phyloP scores from a whole-genome alignment of 345 rosid genomes.

The Boechera divaricarpa region DNA sequence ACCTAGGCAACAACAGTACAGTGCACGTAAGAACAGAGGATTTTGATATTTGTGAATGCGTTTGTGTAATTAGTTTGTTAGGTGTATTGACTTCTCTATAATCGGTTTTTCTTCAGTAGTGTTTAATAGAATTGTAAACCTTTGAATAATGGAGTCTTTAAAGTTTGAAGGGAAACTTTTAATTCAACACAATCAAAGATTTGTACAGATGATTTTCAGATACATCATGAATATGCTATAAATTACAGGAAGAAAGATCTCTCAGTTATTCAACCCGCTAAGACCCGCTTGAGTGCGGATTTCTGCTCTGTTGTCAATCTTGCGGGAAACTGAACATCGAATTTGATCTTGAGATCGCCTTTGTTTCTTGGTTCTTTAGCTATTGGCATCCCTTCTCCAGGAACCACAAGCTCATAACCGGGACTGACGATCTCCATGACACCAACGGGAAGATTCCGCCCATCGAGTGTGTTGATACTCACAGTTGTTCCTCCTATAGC shows the following conservation, averaged over 20 bases:
- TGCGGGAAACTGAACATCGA: constrained; percentile 87
- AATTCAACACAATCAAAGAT: constrained; percentile 18
- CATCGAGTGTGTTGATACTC: constrained; percentile 65
- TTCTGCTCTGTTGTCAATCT: constrained; percentile 72
- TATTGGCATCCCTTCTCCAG: constrained; percentile 92
- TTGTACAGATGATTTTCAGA: constrained; percentile 24
- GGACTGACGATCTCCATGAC: constrained; percentile 80
- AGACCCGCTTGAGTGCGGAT: constrained; percentile 71
- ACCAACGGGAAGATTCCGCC: constrained; percentile 61
- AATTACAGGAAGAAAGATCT: background rate
- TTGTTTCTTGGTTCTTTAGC: constrained; percentile 77
- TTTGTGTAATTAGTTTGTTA: constrained; percentile 37
- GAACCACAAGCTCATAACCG: constrained; percentile 76
- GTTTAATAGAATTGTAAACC: too few species aligned
- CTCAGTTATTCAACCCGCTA: constrained; percentile 52
- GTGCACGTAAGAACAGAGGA: constrained; percentile 55
- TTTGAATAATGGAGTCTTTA: too few species aligned
- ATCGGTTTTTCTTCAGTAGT: background rate
- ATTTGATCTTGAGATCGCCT: constrained; percentile 77
- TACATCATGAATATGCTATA: constrained; percentile 2
- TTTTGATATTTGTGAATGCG: constrained; percentile 44
- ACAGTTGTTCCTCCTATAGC: constrained; percentile 90
- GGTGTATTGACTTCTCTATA: background rate
- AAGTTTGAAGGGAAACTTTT: too few species aligned
- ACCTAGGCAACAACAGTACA: constrained; percentile 33